phyloP scores from a whole-genome alignment of 768 basidiomycete genomes.

The Leccinum barrowsii region DNA sequence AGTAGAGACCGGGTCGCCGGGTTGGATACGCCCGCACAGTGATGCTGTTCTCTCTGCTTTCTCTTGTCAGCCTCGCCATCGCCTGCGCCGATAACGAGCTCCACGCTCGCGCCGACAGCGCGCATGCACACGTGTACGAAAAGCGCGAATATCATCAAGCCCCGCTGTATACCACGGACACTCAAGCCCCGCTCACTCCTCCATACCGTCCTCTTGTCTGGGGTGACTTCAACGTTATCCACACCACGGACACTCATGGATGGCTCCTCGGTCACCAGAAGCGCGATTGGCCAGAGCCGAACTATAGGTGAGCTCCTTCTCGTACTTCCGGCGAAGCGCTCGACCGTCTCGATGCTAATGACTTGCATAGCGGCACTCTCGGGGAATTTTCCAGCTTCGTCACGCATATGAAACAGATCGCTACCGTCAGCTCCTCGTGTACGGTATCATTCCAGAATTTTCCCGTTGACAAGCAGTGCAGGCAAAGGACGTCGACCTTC shows the following conservation, averaged over 20 bases:
- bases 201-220: constrained; percentile 72
- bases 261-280: constrained; percentile 87
- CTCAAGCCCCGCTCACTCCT: constrained; percentile 43
- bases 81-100: constrained; percentile 21
- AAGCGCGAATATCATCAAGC: constrained; percentile 40
- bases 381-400: constrained; percentile 92
- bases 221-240: constrained; percentile 87
- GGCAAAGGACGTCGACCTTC: constrained; percentile 74
- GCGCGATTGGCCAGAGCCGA: constrained; percentile 65
- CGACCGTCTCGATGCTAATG: background rate
- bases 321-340: background rate
- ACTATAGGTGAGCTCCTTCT: constrained; percentile 49
- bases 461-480: constrained; percentile 19
- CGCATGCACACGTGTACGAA: constrained; percentile 37
- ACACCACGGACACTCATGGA: constrained; percentile 82
- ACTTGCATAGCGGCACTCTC: constrained; percentile 45
- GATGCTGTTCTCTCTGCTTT: constrained; percentile 18
- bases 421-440: constrained; percentile 39
- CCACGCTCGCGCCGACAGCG: constrained; percentile 29
- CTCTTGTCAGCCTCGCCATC: constrained; percentile 15
- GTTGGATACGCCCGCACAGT: background rate
- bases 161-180: constrained; percentile 28
- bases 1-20: background rate
- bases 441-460: background rate
- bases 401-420: constrained; percentile 73